Evolutionary conservation across 495 filamentous ascomycete genomes (phyloP), one percentile per base, ranked within the genome.

Genomic region (Schizothecium vesticola): DNA sequence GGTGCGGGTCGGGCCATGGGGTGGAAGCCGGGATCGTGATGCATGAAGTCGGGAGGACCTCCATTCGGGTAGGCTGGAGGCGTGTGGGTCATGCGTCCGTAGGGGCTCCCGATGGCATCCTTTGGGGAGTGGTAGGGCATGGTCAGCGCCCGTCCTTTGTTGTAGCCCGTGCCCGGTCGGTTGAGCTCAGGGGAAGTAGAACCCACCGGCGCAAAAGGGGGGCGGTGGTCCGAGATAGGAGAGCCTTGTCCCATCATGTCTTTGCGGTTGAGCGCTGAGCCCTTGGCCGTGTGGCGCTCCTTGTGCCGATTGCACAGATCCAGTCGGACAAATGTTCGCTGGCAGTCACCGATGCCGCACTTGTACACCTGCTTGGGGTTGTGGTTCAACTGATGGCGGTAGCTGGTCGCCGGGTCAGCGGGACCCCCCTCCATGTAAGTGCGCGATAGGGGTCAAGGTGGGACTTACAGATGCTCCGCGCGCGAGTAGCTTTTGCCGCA

Each of bases 401-500:
- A 86, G 33, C 85, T 87, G 59, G 43, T 71, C 21, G 22, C 29
- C 26, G 31, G 31, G 59, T 68, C 75, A 67, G 74, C 77, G 69
- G 77, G 64, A 28, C 26, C 61, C 43, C 9, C 10, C 63, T 12
- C 11, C 9, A 23, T 23, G 24, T 22, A 16, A 12, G 23, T 29
- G 26, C n/a, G 55, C 10, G 22, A 26, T 29, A 24, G 21, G 62
- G 67, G 21, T 36, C 69, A 29, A 22, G 12, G 7, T 23, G 43
- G 7, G 51, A 62, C 84, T 79, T 79, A 97, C 77, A 99, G 85
- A 82, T 99, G 95, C 79, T 99, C 95, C 24, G 94, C 94, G 72
- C 95, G 88, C 24, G 94, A 97, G 79, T 99, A 99, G 75, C 90
- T 94, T 84, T 97, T 99, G 25, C 92, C 93, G 71, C 95, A 99